These are phyloP conservation scores for Rosa lucieae DNA, from an alignment of 306 rosid species.

Conservation along the genomic window DNA sequence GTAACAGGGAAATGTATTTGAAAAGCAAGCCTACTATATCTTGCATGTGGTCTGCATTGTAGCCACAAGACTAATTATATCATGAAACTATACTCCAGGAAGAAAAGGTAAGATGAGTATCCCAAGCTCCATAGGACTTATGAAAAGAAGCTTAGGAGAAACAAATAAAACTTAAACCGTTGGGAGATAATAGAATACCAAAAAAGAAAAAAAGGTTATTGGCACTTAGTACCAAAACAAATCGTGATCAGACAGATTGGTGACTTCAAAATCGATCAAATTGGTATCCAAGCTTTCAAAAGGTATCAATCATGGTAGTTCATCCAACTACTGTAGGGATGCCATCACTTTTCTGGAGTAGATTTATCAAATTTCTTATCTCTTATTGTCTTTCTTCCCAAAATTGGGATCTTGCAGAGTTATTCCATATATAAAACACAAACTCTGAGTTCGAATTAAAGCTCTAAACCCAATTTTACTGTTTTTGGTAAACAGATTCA, in stretches of 20 bases:
- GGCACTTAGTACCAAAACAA: neutral
- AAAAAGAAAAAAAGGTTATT: neutral
- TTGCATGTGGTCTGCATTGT: slow-evolving; percentile 67
- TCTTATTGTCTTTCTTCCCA: neutral
- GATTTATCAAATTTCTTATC: neutral
- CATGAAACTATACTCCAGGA: slow-evolving; percentile 10
- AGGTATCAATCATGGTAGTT: neutral
- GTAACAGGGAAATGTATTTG: slow-evolving; percentile 73
- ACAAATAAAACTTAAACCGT: neutral
- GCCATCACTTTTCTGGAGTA: neutral
- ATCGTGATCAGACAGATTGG: neutral
- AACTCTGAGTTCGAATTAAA: neutral
- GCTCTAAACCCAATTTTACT: neutral
- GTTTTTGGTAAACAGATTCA: neutral
- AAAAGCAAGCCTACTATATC: slow-evolving; percentile 80
- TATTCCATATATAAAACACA: neutral
- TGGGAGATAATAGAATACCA: neutral
- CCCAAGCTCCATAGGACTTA: neutral
- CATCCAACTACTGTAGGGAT: neutral
- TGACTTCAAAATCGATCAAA: neutral
- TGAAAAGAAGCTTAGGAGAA: neutral
- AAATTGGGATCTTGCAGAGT: neutral
- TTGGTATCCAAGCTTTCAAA: neutral
- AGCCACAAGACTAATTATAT: slow-evolving; percentile 26
- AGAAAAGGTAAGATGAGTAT: neutral